Conservation (phyloP, 208 protist genomes). For the Leishmania arabica region DNA sequence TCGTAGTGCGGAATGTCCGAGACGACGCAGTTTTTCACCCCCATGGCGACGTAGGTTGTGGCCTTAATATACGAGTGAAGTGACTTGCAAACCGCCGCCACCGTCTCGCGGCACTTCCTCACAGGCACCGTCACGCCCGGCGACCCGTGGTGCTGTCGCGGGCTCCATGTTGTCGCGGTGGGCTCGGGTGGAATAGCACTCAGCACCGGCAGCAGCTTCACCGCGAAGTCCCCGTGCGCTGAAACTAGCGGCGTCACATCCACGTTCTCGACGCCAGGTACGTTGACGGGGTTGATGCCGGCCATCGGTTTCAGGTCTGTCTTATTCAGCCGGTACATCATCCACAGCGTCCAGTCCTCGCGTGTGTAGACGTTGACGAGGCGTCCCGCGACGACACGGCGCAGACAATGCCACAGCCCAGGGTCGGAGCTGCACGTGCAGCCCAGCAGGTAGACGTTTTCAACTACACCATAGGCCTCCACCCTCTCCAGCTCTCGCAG, state of each 20-base stretch:
- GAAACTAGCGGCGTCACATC: conserved; percentile 67
- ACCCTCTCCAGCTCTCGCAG: conserved; percentile 66
- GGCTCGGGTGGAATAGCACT: conserved; percentile 45
- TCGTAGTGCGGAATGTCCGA: conserved; percentile 28
- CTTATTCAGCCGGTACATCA: conserved; percentile 81
- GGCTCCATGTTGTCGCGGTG: conserved; percentile 48
- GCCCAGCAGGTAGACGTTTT: conserved; percentile 89
- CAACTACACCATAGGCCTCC: conserved; percentile 68
- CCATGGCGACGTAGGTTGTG: conserved; percentile 41
- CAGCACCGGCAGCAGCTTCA: conserved; percentile 58
- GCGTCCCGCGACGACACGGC: conserved; percentile 79
- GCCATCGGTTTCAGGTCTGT: conserved; percentile 76
- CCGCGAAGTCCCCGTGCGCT: conserved; percentile 67
- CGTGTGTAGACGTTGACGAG: conserved; percentile 89
- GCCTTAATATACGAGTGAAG: conserved; percentile 41
- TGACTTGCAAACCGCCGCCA: conserved; percentile 39
- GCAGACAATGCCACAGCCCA: conserved; percentile 58
- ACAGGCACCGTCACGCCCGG: conserved; percentile 54
- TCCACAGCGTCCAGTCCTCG: conserved; percentile 81
- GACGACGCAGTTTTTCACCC: conserved; percentile 46
- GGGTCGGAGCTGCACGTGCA: conserved; percentile 55
- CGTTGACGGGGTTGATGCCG: conserved; percentile 66
- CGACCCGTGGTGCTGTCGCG: conserved; percentile 44
- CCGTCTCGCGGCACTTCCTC: conserved; percentile 24
- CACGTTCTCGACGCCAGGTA: conserved; percentile 88